Base-by-base conservation (phyloP, 2,329 filamentous ascomycete genomes). In the Xylaria sp. region DNA sequence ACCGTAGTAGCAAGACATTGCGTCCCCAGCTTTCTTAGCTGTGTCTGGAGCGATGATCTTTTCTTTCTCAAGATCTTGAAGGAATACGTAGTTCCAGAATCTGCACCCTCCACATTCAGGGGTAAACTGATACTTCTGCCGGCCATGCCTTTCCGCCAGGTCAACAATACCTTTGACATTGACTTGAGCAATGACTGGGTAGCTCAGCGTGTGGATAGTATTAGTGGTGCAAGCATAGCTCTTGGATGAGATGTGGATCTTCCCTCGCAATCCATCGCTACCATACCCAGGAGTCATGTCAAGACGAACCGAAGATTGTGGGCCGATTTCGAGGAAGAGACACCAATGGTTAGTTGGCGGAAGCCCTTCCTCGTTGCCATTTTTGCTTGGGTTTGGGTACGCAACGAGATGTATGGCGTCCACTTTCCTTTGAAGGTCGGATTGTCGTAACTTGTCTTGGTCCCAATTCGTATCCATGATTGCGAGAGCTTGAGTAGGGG, bases 271-370 rank as follows among this genome's bases (percentile, higher is more conserved):
- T 15, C 54, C 54, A 17, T 62, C 38, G 19, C 23, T 17, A 4
- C 59, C 59, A 23, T 37, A 35, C 17, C 48, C 59, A 6, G 58
- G 53, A n/a, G 13, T 19, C 31, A 61, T 31, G 19, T 61, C 58
- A 31, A 61, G 35, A 0, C 43, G 43, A 3, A 56, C 25, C 3
- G 43, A 56, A 1, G 3, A 40, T 9, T 21, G 3, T 5, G 23
- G 4, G 15, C 4, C n/a, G 17, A 48, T 23, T 23, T 56, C 33
- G 25, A 56, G 25, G 35, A 48, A 56, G 1, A 56, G n/a, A 33
- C 44, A 41, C 54, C 54, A 56, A 17, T 48, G 43, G 19, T 56
- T 56, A 8, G 23, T 41, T 48, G 11, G 23, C 11, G 10, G 10
- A 8, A 40, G n/a, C 19, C 27, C 23, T 6, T 37, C 54, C 15